Base-by-base conservation (phyloP, 345 rosid species). In the Citrus australasica region DNA sequence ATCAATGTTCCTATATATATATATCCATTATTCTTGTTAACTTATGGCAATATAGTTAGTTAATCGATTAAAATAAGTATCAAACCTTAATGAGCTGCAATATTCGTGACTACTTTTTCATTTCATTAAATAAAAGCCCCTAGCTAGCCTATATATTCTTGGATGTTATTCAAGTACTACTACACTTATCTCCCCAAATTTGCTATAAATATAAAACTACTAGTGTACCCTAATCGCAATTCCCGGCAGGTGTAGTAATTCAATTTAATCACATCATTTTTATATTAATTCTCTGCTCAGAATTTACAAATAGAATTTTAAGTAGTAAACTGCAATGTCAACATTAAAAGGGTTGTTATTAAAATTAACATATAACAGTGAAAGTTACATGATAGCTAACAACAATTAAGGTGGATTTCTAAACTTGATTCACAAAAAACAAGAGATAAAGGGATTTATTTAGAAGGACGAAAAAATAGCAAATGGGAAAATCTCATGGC, bases 351-450 rank as follows among this genome's bases (percentile, higher is more conserved):
- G 73, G 73, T 63, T 63, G 80, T 62, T 75, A 74, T 78, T 71
- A 71, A 3, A 21, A 0, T 63, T 19, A 63, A 28, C 11, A 30
- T 46, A 22, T 14, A 28, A 21, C 22, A 25, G 46, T 78, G 86
- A 83, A 77, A 79, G 79, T 67, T 73, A 80, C 82, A 42, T 16
- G 27, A 27, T 48, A 81, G 76, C 87, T 81, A 81, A 82, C 81
- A 14, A 25, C 24, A 68, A 76, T 75, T 80, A 40, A 66, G 69
- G 48, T 66, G 25, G 10, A 73, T 42, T 74, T 69, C 77, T 73
- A 75, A 82, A 77, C 78, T 67, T 81, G 73, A 81, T 83, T 75
- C 84, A 75, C 74, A 22, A 72, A 35, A 13, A 62, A 69, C 75
- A 83, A 63, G 68, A 42, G 84, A 75, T 80, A 80, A 48, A 65